These are phyloP conservation scores for Phytophthora palmivora DNA, from an alignment of 352 stramenopile species.

Conservation along the genomic window DNA sequence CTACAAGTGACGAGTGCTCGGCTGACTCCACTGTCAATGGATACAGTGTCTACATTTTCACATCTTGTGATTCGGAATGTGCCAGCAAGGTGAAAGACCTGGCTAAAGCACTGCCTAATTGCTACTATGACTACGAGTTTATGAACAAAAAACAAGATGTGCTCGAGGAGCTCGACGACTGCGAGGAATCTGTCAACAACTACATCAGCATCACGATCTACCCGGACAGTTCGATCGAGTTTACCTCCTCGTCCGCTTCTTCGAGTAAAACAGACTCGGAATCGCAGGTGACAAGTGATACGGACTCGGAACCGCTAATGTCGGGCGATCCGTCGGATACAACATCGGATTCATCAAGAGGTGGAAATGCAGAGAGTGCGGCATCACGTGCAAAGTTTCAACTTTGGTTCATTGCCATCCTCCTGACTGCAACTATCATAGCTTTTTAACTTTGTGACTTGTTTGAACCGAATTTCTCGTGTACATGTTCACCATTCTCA, in stretches of 20 bases:
- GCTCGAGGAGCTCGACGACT: constrained; percentile 23
- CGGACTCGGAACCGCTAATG: neutral
- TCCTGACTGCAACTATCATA: constrained; percentile 7
- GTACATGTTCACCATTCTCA: neutral
- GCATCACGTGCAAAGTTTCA: neutral
- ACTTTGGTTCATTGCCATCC: neutral
- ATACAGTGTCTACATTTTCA: constrained; percentile 41
- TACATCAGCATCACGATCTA: constrained; percentile 20
- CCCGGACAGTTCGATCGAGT: constrained; percentile 12
- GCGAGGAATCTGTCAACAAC: constrained; percentile 3
- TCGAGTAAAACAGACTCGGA: constrained; percentile 2
- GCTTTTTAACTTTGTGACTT: constrained; percentile 5
- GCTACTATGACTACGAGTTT: constrained; percentile 43
- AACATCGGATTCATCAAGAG: constrained; percentile 16
- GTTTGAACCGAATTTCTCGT: neutral
- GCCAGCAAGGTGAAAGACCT: constrained; percentile 29
- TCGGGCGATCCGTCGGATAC: constrained; percentile 7
- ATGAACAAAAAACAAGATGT: constrained; percentile 46
- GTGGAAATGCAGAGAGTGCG: neutral
- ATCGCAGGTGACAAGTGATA: neutral
- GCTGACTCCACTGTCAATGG: constrained; percentile 31
- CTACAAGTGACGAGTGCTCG: constrained; percentile 33
- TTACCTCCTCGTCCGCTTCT: constrained; percentile 2
- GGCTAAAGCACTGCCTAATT: constrained; percentile 33
- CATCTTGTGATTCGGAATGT: constrained; percentile 37